phyloP scores from a whole-genome alignment of 2,329 filamentous ascomycete species.

The Pseudonectria foliicola region DNA sequence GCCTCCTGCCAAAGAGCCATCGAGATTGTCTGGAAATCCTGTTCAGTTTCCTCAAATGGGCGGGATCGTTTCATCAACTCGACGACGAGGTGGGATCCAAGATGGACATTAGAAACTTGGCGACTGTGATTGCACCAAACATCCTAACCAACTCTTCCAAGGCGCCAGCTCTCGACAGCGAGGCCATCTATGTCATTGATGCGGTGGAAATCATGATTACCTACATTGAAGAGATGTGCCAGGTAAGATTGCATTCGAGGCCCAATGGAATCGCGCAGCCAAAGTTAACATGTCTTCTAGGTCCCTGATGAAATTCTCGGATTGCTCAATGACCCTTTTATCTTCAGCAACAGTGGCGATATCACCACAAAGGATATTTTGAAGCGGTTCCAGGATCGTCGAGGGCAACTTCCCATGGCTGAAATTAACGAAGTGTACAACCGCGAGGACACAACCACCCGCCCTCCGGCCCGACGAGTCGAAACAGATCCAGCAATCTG shows the following conservation, averaged over 20 bases:
- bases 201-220: conserved; percentile 87
- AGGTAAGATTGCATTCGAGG: conserved; percentile 53
- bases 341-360: conserved; percentile 77
- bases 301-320: conserved; percentile 88
- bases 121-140: conserved; percentile 95
- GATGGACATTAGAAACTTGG: conserved; percentile 97
- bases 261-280: conserved; percentile 9
- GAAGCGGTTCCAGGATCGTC: conserved; percentile 81
- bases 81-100: conserved; percentile 96
- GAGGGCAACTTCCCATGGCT: conserved; percentile 50
- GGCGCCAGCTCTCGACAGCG: conserved; percentile 64
- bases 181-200: conserved; percentile 89
- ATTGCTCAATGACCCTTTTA: conserved; percentile 72
- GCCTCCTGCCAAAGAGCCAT: conserved; percentile 84
- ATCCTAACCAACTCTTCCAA: conserved; percentile 70
- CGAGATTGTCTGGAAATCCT: conserved; percentile 91
- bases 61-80: conserved; percentile 91
- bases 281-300: conserved; percentile 38
- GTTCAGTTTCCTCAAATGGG: conserved; percentile 96
- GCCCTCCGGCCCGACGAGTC: conserved; percentile 55
- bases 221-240: conserved; percentile 92
- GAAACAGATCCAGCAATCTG: conserved; percentile 82
- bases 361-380: conserved; percentile 96
- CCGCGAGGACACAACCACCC: conserved; percentile 50
- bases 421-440: conserved; percentile 51